Base-by-base conservation (phyloP, 176 grass and related monocot species). In the Eragrostis curvula region DNA sequence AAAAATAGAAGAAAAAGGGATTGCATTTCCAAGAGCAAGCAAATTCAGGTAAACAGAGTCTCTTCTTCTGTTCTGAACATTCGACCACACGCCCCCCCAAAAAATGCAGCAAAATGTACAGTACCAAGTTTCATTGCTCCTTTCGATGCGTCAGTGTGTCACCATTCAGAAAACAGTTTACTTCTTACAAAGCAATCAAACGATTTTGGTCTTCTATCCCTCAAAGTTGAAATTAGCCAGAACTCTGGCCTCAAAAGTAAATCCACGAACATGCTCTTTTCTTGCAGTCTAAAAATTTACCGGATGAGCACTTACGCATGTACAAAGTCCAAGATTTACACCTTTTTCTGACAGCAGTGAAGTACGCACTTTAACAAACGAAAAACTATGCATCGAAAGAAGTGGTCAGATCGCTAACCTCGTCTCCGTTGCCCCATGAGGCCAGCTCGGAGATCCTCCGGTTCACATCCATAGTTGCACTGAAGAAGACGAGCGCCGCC, bases 321-420 rank as follows among this genome's bases (percentile, higher is more conserved):
- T 40, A 30, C 30, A 30, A 40, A 5, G 49, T 63, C 25, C 62
- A 69, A 45, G 20, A 21, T 69, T 12, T 66, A 40, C 7, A n/a
- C 42, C 41, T 50, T 71, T 14, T 28, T 27, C 5, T 50, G 75
- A 15, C 9, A n/a, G 11, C 29, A 51, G 23, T n/a, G 32, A 36
- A 57, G 16, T 6, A 52, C 16, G 16, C 43, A 36, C n/a, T 23
- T 5, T 12, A 78, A 65, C 44, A 8, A 39, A 65, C 16, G 43
- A 10, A 3, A 47, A 43, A 70, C 0, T 2, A 27, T 28, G 30
- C 47, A 79, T 12, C 3, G 59, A 53, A 2, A 78, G 30, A 18
- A 46, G 57, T 30, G 48, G 7, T 9, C 7, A 45, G 78, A 72
- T 85, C 48, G 27, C 83, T 85, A 25, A 89, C 83, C 83, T 89